Evolutionary conservation across 148 eudicot genomes (phyloP).

Genomic region (Salicornia ramosissima): DNA sequence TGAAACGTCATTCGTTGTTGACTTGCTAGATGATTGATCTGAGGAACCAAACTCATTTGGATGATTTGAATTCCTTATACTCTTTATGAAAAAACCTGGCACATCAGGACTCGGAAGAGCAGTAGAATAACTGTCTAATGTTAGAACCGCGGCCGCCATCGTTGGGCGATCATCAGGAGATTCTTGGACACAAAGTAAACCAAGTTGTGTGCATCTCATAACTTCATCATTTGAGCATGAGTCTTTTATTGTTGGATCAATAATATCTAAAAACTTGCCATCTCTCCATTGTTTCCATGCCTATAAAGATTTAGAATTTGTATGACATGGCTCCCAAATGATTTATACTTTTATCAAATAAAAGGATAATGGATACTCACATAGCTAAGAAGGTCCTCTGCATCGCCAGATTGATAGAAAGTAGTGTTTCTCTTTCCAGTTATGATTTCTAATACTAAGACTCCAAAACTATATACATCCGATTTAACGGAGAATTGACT

Average conservation of each 20-base stretch:
- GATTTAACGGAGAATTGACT: constrained; percentile 38
- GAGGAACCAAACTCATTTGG: constrained; percentile 8
- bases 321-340: too few relatives aligned
- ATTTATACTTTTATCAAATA: neutral
- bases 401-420: neutral
- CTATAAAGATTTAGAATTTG: neutral
- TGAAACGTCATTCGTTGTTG: constrained; percentile 11
- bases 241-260: neutral
- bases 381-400: constrained; percentile 29
- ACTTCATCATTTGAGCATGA: constrained; percentile 17
- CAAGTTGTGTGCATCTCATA: constrained; percentile 32
- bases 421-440: constrained; percentile 34
- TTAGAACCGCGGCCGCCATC: constrained; percentile 23
- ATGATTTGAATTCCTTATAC: neutral
- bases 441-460: constrained; percentile 35
- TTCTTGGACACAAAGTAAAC: constrained; percentile 39
- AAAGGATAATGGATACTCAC: constrained; percentile 18
- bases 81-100: constrained; percentile 23
- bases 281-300: constrained; percentile 6
- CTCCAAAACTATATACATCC: constrained; percentile 46
- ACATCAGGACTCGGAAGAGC: constrained; percentile 28
- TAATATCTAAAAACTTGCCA: neutral
- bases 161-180: constrained; percentile 26
- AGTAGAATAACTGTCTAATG: constrained; percentile 20
- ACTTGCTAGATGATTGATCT: constrained; percentile 11